phyloP scores from a whole-genome alignment of 331 rosid species.

The Arachis monticola region DNA sequence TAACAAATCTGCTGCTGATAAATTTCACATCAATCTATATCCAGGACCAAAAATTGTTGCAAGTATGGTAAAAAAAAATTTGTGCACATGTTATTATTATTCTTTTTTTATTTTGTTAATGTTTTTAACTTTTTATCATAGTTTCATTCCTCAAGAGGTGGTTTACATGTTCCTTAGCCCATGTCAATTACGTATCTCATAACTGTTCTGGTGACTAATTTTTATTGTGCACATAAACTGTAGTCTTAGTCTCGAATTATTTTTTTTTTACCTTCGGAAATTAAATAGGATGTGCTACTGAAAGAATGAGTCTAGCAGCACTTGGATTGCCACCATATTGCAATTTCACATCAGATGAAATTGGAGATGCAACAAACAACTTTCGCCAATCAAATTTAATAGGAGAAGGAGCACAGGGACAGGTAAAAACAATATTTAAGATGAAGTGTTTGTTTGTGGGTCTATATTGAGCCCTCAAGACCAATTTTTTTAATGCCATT shows the following conservation, averaged over 20 bases:
- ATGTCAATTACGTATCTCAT: too few species aligned
- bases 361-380: conserved; percentile 79
- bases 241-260: conserved; percentile 8
- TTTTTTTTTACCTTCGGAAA: not conserved
- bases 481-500: not conserved
- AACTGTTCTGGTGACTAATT: too few species aligned
- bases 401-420: conserved; percentile 64
- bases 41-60: conserved; percentile 48
- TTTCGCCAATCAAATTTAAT: conserved; percentile 64
- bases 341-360: conserved; percentile 73
- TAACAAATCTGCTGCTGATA: conserved; percentile 47
- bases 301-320: conserved; percentile 50
- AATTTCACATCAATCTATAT: conserved; percentile 40
- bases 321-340: conserved; percentile 71
- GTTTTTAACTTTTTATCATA: not conserved
- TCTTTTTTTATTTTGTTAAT: not conserved
- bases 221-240: too few species aligned
- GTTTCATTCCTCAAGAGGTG: not conserved
- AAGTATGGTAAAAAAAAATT: conserved; percentile 46
- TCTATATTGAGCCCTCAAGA: conserved; percentile 32
- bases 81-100: conserved; percentile 21
- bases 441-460: not conserved
- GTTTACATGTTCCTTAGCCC: not conserved
- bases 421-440: conserved; percentile 49
- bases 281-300: conserved; percentile 68